Conservation (phyloP, 176 grass and related monocot species). For the Secale cereale region DNA sequence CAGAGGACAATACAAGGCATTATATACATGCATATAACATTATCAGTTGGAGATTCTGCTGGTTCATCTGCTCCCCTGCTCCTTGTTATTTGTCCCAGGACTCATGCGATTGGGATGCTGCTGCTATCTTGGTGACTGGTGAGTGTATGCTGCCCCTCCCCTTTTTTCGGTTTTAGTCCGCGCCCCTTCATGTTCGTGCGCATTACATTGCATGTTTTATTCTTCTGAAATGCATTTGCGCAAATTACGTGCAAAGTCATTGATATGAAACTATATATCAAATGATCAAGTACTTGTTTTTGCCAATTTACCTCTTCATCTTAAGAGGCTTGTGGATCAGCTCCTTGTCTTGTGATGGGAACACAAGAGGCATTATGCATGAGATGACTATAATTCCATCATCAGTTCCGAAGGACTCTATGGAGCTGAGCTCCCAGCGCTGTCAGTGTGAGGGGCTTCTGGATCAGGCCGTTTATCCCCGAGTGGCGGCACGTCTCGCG, state of each 20-base stretch:
- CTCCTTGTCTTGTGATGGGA: not conserved
- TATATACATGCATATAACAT: not conserved
- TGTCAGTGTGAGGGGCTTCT: slow-evolving; percentile 70
- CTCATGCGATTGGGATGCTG: not conserved
- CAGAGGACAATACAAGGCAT: not conserved
- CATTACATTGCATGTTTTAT: not conserved
- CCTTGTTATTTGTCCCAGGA: not conserved
- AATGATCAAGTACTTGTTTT: not conserved
- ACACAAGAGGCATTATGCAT: not conserved
- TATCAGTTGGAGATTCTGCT: not conserved
- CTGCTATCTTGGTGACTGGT: not conserved
- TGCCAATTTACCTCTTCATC: not conserved
- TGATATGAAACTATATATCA: not conserved
- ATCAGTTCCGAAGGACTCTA: slow-evolving; percentile 78
- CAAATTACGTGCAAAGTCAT: not conserved
- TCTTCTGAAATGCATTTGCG: not conserved
- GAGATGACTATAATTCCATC: not conserved
- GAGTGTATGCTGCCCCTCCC: not conserved
- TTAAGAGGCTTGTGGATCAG: not conserved
- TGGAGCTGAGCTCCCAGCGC: slow-evolving; percentile 76
- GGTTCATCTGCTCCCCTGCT: not conserved
- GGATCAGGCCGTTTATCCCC: slow-evolving; percentile 77
- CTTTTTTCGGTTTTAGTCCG: not conserved
- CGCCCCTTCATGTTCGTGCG: not conserved
- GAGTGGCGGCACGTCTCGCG: slow-evolving; percentile 57